These are phyloP conservation scores for Irpex rosettiformis DNA, from an alignment of 1,284 basidiomycete genomes.

Conservation along the genomic window DNA sequence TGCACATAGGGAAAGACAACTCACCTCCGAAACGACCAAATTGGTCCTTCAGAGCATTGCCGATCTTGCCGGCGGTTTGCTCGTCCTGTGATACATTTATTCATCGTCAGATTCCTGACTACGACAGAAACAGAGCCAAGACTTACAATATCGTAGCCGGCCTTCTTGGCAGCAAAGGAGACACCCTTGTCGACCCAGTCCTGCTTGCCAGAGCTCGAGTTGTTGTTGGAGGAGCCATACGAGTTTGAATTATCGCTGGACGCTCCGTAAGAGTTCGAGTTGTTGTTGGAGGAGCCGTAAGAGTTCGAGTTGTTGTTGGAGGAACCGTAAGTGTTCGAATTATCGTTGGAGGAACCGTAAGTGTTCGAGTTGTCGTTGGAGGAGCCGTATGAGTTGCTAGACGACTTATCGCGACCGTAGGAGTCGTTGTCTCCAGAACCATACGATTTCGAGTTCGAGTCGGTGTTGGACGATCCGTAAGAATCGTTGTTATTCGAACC, in stretches of 20 bases:
- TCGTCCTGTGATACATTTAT: neutral
- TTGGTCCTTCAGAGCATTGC: neutral
- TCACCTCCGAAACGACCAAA: neutral
- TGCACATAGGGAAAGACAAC: neutral
- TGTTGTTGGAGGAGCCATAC: no score
- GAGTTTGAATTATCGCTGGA: no score
- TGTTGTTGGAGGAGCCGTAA: no score
- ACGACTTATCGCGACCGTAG: neutral
- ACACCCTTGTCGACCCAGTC: neutral
- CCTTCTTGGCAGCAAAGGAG: neutral
- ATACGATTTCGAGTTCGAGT: constrained; percentile 12
- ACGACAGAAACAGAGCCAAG: neutral
- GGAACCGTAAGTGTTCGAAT: neutral
- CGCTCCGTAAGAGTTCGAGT: neutral
- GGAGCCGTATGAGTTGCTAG: constrained; percentile 5
- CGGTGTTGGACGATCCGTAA: constrained; percentile 10
- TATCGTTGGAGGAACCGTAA: no score
- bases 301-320: no score
- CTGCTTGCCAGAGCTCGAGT: neutral
- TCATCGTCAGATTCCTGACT: no score
- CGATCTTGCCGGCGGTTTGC: constrained; percentile 2
- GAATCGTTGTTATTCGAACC: constrained; percentile 3
- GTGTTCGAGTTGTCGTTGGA: constrained; percentile 1
- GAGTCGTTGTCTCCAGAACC: constrained; percentile 1
- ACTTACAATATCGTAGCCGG: neutral